Conservation (phyloP, 2,329 filamentous ascomycete species). For the Phaeoacremonium minimum region DNA sequence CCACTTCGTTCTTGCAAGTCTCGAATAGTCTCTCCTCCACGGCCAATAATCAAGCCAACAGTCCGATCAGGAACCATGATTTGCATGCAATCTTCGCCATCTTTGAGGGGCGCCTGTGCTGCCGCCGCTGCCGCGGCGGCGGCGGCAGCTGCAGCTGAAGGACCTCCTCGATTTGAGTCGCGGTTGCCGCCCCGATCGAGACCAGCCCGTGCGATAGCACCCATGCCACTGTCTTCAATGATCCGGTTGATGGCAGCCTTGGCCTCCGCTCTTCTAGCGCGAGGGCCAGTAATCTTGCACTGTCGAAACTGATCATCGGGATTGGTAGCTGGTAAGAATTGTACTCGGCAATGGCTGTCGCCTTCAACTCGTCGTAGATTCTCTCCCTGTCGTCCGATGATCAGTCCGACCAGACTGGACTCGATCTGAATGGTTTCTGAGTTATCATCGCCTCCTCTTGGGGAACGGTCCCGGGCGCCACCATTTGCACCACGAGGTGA, state of each 20-base stretch:
- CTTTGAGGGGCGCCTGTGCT: slow-evolving; percentile 57
- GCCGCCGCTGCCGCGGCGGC: no score
- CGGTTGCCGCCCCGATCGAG: slow-evolving; percentile 36
- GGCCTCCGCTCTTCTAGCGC: slow-evolving; percentile 68
- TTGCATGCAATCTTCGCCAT: slow-evolving; percentile 81
- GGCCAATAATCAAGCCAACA: slow-evolving; percentile 89
- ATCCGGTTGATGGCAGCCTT: slow-evolving; percentile 82
- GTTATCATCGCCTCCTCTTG: slow-evolving; percentile 60
- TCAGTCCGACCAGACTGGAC: slow-evolving; percentile 79
- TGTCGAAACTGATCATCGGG: slow-evolving; percentile 68
- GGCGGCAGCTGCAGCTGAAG: slow-evolving; percentile 16
- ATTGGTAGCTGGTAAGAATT: slow-evolving; percentile 77
- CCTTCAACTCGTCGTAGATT: slow-evolving; percentile 81
- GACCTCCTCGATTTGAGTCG: slow-evolving; percentile 30
- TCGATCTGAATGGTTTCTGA: slow-evolving; percentile 83
- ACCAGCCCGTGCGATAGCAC: slow-evolving; percentile 40
- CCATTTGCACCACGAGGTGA: slow-evolving; percentile 53
- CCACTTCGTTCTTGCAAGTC: slow-evolving; percentile 87
- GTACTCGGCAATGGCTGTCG: slow-evolving; percentile 78
- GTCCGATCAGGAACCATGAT: slow-evolving; percentile 95
- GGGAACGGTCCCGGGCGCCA: slow-evolving; percentile 52
- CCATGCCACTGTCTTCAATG: slow-evolving; percentile 77
- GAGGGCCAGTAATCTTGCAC: slow-evolving; percentile 78
- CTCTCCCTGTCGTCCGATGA: slow-evolving; percentile 87
- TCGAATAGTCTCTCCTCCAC: slow-evolving; percentile 87